A percentile compares a stretch with the other conserved stretches of the same genome.
These are phyloP conservation scores for Adansonia grandidieri DNA, from an alignment of 441 rosid genomes.

Conservation along the genomic window DNA sequence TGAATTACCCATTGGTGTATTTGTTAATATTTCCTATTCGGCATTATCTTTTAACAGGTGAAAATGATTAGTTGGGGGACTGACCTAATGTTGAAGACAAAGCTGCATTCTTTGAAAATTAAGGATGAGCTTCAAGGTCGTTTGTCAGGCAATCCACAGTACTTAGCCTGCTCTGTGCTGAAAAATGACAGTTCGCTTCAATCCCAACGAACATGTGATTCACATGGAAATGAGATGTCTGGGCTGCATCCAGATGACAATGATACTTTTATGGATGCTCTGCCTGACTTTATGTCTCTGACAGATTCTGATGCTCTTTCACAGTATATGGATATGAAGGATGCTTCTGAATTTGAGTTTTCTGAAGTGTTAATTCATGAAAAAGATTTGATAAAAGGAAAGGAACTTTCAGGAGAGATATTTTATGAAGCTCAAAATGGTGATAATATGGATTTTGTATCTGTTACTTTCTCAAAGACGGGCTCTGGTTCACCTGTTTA, in stretches of 20 bases:
- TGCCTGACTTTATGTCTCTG: slow-evolving; percentile 78
- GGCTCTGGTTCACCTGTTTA: slow-evolving; percentile 84
- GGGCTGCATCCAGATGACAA: slow-evolving; percentile 69
- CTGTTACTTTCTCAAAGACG: slow-evolving; percentile 76
- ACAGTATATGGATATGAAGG: slow-evolving; percentile 49
- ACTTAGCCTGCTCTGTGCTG: slow-evolving; percentile 84
- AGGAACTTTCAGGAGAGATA: slow-evolving; percentile 62
- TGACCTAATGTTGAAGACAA: slow-evolving; percentile 76
- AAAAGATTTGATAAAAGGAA: slow-evolving; percentile 60
- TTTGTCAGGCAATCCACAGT: slow-evolving; percentile 60
- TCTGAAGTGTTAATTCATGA: slow-evolving; percentile 54
- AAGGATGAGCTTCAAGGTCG: slow-evolving; percentile 91
- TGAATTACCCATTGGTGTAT: slow-evolving; percentile 8
- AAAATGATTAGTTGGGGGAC: slow-evolving; percentile 71
- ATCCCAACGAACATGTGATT: slow-evolving; percentile 42
- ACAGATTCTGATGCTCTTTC: slow-evolving; percentile 61
- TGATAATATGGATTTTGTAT: slow-evolving; percentile 81
- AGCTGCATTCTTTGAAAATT: slow-evolving; percentile 91
- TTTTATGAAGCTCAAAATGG: slow-evolving; percentile 90
- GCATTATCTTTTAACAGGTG: slow-evolving; percentile 57
- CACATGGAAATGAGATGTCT: slow-evolving; percentile 49
- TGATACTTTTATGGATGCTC: slow-evolving; percentile 89
- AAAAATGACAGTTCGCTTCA: slow-evolving; percentile 58
- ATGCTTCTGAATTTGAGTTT: slow-evolving; percentile 55
- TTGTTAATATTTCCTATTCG: slow-evolving; percentile 24